These are phyloP conservation scores for Aspergillus sp. DNA, from an alignment of 2,329 filamentous ascomycete species.

Conservation along the genomic window DNA sequence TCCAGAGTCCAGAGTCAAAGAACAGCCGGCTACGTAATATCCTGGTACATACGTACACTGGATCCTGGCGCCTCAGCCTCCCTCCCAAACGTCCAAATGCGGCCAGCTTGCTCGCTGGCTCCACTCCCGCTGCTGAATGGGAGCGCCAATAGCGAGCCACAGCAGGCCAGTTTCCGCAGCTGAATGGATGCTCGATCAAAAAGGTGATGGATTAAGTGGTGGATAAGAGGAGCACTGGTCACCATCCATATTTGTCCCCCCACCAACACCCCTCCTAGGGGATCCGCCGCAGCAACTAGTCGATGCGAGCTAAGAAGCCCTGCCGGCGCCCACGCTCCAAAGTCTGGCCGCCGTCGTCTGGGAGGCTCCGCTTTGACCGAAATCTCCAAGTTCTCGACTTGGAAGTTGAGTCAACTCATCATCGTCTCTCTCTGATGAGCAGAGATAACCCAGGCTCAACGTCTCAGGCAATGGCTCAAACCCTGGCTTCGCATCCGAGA, in stretches of 20 bases:
- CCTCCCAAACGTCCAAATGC: slow-evolving; percentile 11
- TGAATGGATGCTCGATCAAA: slow-evolving; percentile 13
- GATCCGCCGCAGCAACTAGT: slow-evolving; percentile 19
- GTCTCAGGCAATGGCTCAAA: neutral
- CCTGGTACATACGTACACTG: neutral
- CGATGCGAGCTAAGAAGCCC: slow-evolving; percentile 19
- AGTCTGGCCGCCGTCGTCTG: slow-evolving; percentile 18
- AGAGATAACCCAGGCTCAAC: neutral
- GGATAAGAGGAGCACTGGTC: slow-evolving; percentile 19
- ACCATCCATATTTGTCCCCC: slow-evolving; percentile 6
- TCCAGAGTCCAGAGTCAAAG: slow-evolving; percentile 17
- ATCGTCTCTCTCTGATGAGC: neutral
- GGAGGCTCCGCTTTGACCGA: slow-evolving; percentile 25
- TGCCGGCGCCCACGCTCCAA: slow-evolving; percentile 14
- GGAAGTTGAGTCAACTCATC: neutral
- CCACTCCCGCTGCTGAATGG: slow-evolving; percentile 23
- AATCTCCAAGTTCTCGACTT: slow-evolving; percentile 3
- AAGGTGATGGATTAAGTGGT: slow-evolving; percentile 10
- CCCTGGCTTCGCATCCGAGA: neutral
- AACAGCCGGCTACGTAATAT: slow-evolving; percentile 11
- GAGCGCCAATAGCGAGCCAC: slow-evolving; percentile 6
- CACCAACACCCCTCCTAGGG: slow-evolving; percentile 16
- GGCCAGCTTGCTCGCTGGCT: slow-evolving; percentile 23
- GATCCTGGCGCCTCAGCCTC: slow-evolving; percentile 11
- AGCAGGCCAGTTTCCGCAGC: neutral